These are phyloP conservation scores for Boletus insuetus DNA, from an alignment of 768 basidiomycete genomes.

Conservation along the genomic window DNA sequence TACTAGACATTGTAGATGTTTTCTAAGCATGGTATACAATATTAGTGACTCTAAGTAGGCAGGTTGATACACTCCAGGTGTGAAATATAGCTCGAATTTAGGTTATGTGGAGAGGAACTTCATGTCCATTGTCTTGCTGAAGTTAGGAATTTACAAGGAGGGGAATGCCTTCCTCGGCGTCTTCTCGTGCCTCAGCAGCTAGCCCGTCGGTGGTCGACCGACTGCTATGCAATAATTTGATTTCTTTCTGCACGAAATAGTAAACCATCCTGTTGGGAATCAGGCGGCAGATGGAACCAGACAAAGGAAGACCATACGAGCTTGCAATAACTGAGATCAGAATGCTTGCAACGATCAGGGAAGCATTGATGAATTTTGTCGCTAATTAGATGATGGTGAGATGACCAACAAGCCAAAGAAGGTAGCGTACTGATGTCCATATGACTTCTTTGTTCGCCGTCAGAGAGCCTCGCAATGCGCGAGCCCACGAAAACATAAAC, in stretches of 20 bases:
- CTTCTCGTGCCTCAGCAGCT: slow-evolving; percentile 59
- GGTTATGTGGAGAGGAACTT: not conserved
- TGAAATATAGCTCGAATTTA: not conserved
- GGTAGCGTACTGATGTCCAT: slow-evolving; percentile 68
- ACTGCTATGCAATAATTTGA: slow-evolving; percentile 49
- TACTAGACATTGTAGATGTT: slow-evolving; percentile 49
- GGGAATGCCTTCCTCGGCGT: slow-evolving; percentile 58
- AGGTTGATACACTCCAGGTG: not conserved
- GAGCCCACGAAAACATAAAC: slow-evolving; percentile 80
- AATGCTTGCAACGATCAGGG: slow-evolving; percentile 59
- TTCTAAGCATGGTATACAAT: slow-evolving; percentile 5
- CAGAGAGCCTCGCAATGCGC: slow-evolving; percentile 68
- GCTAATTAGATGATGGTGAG: slow-evolving; percentile 35
- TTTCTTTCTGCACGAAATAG: slow-evolving; percentile 58
- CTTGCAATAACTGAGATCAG: slow-evolving; percentile 57
- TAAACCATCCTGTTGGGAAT: slow-evolving; percentile 58
- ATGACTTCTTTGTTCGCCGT: slow-evolving; percentile 65
- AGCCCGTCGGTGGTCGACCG: slow-evolving; percentile 50
- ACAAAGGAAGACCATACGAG: slow-evolving; percentile 47
- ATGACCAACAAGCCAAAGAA: not conserved
- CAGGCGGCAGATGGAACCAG: slow-evolving; percentile 9
- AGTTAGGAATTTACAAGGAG: slow-evolving; percentile 29
- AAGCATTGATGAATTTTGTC: slow-evolving; percentile 62
- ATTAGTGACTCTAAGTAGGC: not conserved
- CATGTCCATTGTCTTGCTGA: too few relatives aligned